A percentile compares a stretch with the other conserved stretches of the same genome.
Conservation (phyloP, 768 basidiomycete genomes). For the Phaffia australis region DNA sequence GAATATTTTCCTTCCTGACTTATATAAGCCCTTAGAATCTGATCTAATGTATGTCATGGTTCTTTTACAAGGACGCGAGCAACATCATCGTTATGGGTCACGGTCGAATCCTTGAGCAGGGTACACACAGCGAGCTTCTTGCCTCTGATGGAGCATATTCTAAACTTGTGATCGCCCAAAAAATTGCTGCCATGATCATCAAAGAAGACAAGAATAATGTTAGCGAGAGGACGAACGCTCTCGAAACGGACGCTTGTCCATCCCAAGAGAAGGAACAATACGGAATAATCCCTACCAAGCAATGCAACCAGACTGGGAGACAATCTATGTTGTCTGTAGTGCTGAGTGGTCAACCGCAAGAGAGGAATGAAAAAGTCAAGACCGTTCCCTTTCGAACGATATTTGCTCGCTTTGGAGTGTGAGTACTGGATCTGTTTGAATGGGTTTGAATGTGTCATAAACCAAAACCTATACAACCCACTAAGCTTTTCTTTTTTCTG, state of each 20-base stretch:
- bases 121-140: constrained; percentile 63
- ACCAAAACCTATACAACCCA: too few relatives aligned
- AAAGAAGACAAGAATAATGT: background rate
- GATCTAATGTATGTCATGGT: too few relatives aligned
- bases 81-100: constrained; percentile 82
- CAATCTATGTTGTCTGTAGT: too few relatives aligned
- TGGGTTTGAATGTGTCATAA: too few relatives aligned
- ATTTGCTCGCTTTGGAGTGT: background rate
- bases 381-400: constrained; percentile 5
- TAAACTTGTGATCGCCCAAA: constrained; percentile 36
- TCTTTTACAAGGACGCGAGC: too few relatives aligned
- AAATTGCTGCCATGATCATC: constrained; percentile 28
- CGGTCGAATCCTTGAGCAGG: constrained; percentile 66
- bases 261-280: constrained; percentile 22
- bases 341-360: background rate
- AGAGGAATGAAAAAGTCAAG: background rate
- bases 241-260: too few relatives aligned
- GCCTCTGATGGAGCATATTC: constrained; percentile 35
- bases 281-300: background rate
- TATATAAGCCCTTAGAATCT: too few relatives aligned
- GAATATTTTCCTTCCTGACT: too few relatives aligned
- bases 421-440: too few relatives aligned
- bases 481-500: too few relatives aligned
- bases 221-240: too few relatives aligned
- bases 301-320: too few relatives aligned